These are phyloP conservation scores for Austroboletus novae-zelandiae DNA, from an alignment of 1,284 basidiomycete species.

Conservation along the genomic window DNA sequence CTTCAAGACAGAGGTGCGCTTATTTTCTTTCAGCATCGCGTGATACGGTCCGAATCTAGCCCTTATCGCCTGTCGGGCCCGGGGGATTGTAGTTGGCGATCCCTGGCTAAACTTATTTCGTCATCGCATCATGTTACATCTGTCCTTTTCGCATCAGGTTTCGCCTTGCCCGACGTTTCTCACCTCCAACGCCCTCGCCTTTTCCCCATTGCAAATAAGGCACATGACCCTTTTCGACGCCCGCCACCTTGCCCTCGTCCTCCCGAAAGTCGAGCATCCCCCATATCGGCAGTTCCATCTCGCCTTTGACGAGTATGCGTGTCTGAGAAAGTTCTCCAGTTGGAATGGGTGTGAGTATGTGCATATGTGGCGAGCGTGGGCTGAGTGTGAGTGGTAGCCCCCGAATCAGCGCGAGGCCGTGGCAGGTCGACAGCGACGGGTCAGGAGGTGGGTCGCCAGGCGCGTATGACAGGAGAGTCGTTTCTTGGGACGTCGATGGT, in stretches of 20 bases:
- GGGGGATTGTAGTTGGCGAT: too few relatives aligned
- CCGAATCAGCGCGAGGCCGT: constrained; percentile 75
- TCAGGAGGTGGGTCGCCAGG: constrained; percentile 53
- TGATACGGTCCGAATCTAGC: too few relatives aligned
- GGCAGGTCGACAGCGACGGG: constrained; percentile 55
- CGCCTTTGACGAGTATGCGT: constrained; percentile 74
- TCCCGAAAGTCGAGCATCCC: constrained; percentile 38
- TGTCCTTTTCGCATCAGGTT: constrained; percentile 87
- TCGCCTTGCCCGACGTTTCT: constrained; percentile 72
- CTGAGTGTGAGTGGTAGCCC: constrained; percentile 28
- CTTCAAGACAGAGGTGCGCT: too few relatives aligned
- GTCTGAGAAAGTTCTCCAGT: constrained; percentile 38
- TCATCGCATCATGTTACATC: constrained; percentile 5
- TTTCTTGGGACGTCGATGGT: neutral
- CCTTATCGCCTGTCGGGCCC: too few relatives aligned
- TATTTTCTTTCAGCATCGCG: too few relatives aligned
- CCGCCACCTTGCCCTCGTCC: constrained; percentile 13
- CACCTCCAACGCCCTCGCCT: constrained; percentile 63
- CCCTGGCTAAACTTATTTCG: too few relatives aligned
- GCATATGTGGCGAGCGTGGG: constrained; percentile 42
- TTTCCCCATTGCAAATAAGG: constrained; percentile 37
- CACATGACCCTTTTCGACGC: too few relatives aligned
- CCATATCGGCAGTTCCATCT: constrained; percentile 25
- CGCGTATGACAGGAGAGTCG: constrained; percentile 47
- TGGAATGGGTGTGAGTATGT: constrained; percentile 76